Evolutionary conservation across 371 early-diverging fungal species (phyloP).

Genomic region (Mortierella sp.): DNA sequence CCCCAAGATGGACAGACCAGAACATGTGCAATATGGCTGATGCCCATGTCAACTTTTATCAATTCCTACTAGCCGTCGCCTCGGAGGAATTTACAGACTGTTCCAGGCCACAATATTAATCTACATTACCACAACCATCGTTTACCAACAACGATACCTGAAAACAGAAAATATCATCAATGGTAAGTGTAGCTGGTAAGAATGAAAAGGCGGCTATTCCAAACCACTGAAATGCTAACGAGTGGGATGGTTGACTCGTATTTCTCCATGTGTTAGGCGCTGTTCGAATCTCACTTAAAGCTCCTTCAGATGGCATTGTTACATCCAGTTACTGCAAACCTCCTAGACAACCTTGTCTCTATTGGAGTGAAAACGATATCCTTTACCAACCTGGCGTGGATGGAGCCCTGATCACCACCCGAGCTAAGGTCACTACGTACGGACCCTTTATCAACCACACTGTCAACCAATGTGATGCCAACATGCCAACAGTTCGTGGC

Average conservation of each 20-base stretch:
- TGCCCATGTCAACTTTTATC: neutral
- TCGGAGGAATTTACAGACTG: slow-evolving; percentile 45
- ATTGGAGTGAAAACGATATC: slow-evolving; percentile 45
- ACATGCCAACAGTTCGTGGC: slow-evolving; percentile 30
- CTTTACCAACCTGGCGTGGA: slow-evolving; percentile 47
- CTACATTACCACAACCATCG: slow-evolving; percentile 46
- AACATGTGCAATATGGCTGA: neutral
- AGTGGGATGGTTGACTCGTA: neutral
- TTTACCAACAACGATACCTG: slow-evolving; percentile 48
- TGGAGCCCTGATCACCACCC: slow-evolving; percentile 55
- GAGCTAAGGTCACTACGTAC: slow-evolving; percentile 37
- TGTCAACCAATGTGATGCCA: slow-evolving; percentile 28
- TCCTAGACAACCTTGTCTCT: slow-evolving; percentile 26
- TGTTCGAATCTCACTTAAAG: slow-evolving; percentile 44
- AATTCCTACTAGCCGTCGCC: slow-evolving; percentile 28
- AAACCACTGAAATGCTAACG: too few species aligned
- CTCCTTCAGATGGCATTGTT: slow-evolving; percentile 31
- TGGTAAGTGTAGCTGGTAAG: slow-evolving; percentile 12
- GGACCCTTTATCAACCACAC: slow-evolving; percentile 29
- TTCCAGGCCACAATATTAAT: slow-evolving; percentile 48
- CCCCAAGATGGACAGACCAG: too few species aligned
- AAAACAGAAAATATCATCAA: slow-evolving; percentile 45
- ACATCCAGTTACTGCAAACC: slow-evolving; percentile 30
- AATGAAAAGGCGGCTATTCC: too few species aligned
- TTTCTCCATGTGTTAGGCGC: slow-evolving; percentile 28